Percentiles rank a stretch among this genome's conserved stretches.
Evolutionary conservation across 345 rosid species (phyloP).

Genomic region (Bruguiera gymnorhiza): DNA sequence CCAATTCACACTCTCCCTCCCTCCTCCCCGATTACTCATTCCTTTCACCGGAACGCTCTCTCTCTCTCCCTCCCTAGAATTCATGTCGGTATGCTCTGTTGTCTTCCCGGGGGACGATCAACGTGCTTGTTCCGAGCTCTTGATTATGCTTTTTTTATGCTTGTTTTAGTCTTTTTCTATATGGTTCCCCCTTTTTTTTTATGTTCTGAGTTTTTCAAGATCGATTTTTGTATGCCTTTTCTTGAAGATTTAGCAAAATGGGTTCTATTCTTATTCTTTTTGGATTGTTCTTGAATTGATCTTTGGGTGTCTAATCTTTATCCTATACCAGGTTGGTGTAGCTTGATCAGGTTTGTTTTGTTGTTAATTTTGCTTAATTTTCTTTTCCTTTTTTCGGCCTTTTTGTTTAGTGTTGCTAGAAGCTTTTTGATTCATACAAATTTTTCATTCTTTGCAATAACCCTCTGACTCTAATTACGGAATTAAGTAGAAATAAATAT

Average conservation of each 20-base stretch:
- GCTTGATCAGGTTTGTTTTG: conserved; percentile 4
- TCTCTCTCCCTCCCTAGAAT: conserved; percentile 21
- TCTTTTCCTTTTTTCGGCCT: not conserved
- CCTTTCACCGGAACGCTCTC: not conserved
- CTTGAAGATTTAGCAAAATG: not conserved
- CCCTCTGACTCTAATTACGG: not conserved
- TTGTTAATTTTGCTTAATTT: not conserved
- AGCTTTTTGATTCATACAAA: not conserved
- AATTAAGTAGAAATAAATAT: not conserved
- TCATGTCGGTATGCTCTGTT: conserved; percentile 60
- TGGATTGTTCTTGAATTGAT: conserved; percentile 11
- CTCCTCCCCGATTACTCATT: conserved; percentile 9
- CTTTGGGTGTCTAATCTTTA: not conserved
- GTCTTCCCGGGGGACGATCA: not conserved
- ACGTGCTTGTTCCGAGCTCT: too few species aligned
- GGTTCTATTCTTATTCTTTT: not conserved
- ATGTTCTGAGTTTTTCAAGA: not conserved
- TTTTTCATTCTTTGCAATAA: not conserved
- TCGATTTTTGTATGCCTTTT: conserved; percentile 1
- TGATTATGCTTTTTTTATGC: too few species aligned
- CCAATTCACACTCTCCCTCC: conserved; percentile 5
- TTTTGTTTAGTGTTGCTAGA: not conserved
- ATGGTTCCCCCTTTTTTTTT: not conserved
- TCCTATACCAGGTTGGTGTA: not conserved
- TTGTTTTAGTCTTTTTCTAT: too few species aligned